These are phyloP conservation scores for Clarireedia homoeocarpa DNA, from an alignment of 2,329 filamentous ascomycete genomes.

Conservation along the genomic window DNA sequence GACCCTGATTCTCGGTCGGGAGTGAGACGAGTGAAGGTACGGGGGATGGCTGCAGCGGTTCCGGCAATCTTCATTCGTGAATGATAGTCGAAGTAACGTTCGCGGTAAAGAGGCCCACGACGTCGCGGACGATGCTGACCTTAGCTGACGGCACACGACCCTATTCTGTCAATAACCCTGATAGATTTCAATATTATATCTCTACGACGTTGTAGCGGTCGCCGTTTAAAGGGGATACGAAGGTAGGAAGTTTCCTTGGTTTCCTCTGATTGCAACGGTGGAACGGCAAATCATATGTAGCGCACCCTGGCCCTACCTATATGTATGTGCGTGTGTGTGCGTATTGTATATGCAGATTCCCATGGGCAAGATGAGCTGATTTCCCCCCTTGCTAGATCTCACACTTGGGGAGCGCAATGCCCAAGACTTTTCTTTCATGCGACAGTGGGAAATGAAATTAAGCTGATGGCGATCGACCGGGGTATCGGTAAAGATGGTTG, in stretches of 20 bases:
- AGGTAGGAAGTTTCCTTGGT: neutral
- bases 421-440: neutral
- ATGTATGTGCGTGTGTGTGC: neutral
- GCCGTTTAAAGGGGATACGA: neutral
- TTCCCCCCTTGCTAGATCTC: neutral
- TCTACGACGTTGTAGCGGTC: constrained; percentile 1
- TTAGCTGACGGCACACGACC: constrained; percentile 4
- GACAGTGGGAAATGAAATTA: neutral
- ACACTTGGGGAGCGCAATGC: neutral
- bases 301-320: neutral
- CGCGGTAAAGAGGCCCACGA: neutral
- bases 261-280: neutral
- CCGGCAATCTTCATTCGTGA: constrained; percentile 5
- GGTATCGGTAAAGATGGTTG: neutral
- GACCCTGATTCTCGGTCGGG: neutral
- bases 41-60: constrained; percentile 7
- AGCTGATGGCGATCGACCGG: neutral
- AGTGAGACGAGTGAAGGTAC: neutral
- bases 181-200: constrained; percentile 4
- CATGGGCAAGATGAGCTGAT: constrained; percentile 5
- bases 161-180: constrained; percentile 4
- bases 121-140: neutral
- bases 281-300: neutral
- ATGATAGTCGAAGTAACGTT: constrained; percentile 1
- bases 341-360: neutral